A percentile compares a stretch with the other conserved stretches of the same genome.
These are phyloP conservation scores for Colletotrichum kahawae DNA, from an alignment of 2,329 filamentous ascomycete species.

Conservation along the genomic window DNA sequence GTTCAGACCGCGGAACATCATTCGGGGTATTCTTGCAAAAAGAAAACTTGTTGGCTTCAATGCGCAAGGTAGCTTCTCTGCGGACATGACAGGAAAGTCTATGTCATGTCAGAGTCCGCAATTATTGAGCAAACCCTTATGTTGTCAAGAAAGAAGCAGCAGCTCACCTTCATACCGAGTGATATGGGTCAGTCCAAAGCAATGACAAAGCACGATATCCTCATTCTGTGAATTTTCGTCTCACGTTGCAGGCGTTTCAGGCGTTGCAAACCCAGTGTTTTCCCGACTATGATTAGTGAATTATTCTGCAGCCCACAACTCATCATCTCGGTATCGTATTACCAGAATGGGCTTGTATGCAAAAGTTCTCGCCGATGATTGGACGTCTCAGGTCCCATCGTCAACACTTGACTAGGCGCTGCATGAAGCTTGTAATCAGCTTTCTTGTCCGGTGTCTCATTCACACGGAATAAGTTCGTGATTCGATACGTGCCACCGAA, in stretches of 20 bases:
- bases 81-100: conserved; percentile 65
- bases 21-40: conserved; percentile 55
- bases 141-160: not conserved
- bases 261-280: conserved; percentile 48
- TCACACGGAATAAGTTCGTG: conserved; percentile 54
- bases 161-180: conserved; percentile 49
- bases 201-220: conserved; percentile 61
- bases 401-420: conserved; percentile 50
- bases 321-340: conserved; percentile 59
- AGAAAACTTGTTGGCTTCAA: conserved; percentile 55
- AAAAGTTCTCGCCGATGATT: conserved; percentile 63
- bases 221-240: conserved; percentile 58
- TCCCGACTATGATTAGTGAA: conserved; percentile 66
- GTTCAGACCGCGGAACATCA: conserved; percentile 24
- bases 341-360: conserved; percentile 64
- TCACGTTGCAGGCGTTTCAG: conserved; percentile 39
- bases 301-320: conserved; percentile 63
- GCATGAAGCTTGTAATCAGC: conserved; percentile 61
- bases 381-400: conserved; percentile 57
- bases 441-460: conserved; percentile 57
- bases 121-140: not conserved
- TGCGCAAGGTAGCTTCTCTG: conserved; percentile 55
- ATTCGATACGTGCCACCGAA: conserved; percentile 47
- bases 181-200: conserved; percentile 61
- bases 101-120: not conserved